These are phyloP conservation scores for Lachancea cidri DNA, from an alignment of 805 yeast species.

Conservation along the genomic window DNA sequence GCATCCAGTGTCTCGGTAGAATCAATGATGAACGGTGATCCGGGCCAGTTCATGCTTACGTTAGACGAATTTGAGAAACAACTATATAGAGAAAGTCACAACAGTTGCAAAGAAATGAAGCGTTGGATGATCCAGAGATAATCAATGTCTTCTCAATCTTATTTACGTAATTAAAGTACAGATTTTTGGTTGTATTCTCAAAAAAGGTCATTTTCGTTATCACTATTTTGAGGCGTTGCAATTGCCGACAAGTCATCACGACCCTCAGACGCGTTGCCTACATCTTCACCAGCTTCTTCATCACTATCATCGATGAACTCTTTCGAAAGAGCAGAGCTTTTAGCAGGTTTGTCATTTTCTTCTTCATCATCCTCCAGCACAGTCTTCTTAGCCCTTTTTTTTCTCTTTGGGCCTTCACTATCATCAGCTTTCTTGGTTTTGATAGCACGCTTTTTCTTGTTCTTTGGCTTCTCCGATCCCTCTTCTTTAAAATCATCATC, in stretches of 20 bases:
- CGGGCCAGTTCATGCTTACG: conserved; percentile 46
- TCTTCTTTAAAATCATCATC: conserved; percentile 32
- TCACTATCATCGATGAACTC: conserved; percentile 43
- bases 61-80: conserved; percentile 74
- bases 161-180: too few species aligned
- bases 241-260: conserved; percentile 23
- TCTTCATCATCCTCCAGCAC: conserved; percentile 46
- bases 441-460: conserved; percentile 25
- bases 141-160: too few species aligned
- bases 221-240: conserved; percentile 16
- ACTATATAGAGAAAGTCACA: conserved; percentile 50
- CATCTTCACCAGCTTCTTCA: conserved; percentile 28
- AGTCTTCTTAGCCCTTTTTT: conserved; percentile 35
- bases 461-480: conserved; percentile 24
- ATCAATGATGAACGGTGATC: conserved; percentile 32
- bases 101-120: conserved; percentile 41
- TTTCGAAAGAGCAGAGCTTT: conserved; percentile 30
- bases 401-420: conserved; percentile 27
- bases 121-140: conserved; percentile 34
- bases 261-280: conserved; percentile 11
- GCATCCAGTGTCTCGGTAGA: conserved; percentile 36
- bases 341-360: conserved; percentile 28
- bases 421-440: conserved; percentile 16
- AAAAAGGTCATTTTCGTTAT: conserved; percentile 17
- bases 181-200: too few species aligned